Base-by-base conservation (phyloP, 768 basidiomycete species). In the Russula griseocarnosa region DNA sequence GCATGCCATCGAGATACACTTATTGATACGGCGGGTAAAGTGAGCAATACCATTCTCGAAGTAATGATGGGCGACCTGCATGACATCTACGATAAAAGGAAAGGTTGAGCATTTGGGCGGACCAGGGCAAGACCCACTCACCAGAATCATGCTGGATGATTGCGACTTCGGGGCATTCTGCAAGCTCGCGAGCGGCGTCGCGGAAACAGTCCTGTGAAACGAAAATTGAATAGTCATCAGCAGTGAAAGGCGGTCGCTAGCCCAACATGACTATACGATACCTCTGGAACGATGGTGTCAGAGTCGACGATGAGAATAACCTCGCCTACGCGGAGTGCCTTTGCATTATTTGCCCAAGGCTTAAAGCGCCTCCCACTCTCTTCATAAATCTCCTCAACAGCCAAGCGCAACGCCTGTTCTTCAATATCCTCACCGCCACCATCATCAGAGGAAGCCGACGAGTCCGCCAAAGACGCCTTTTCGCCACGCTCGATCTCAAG, bases 101-200 rank as follows among this genome's bases (percentile, higher is more conserved):
- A 24, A 6, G 38, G 14, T 18, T 30, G n/a, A 16, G 56, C 49
- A 47, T 14, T 40, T 16, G n/a, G 20, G 14, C 18, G 18, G 16
- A 1, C n/a, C 14, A 7, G 2, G 24, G 49, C 26, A 28, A 40
- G 34, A 3, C 24, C 10, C 26, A 42, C 69, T 30, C 34, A 85
- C 86, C 90, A 6, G 89, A 92, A 70, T 90, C 89, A 72, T 96
- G 93, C 71, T 95, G 93, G 58, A 96, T 88, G 76, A 96, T 92
- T 1, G 85, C 91, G 36, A 94, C 84, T 50, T 92, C 87, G 0
- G 89, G 91, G 67, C 87, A 87, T 74, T 88, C 87, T 20, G 83
- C 77, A 63, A 96, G 80, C 72, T 96, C 93, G 44, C 90, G 84
- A 6, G 91, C 92, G 0, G 93, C 93, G 76, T 94, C 92, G 61